A percentile compares a stretch with the other conserved stretches of the same genome.
These are phyloP conservation scores for Hyphochytrium catenoides DNA, from an alignment of 352 stramenopile genomes.

Conservation along the genomic window DNA sequence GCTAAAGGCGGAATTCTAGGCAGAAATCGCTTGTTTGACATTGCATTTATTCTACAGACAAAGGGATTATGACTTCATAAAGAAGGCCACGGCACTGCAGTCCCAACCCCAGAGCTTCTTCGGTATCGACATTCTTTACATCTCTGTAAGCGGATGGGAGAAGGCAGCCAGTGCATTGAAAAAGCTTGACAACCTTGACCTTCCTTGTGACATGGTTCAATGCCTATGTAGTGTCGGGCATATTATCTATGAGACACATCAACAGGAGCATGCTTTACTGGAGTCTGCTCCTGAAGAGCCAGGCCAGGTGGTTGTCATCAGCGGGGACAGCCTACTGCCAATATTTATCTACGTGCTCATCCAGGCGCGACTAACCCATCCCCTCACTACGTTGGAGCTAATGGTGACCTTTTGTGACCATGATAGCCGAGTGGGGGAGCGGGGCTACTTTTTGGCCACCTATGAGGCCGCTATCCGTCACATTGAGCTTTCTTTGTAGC, in stretches of 20 bases:
- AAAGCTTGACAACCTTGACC: slow-evolving; percentile 46
- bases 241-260: slow-evolving; percentile 39
- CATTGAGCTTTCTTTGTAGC: too few relatives aligned
- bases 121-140: slow-evolving; percentile 40
- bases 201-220: slow-evolving; percentile 53
- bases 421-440: slow-evolving; percentile 51
- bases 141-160: slow-evolving; percentile 42
- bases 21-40: too few relatives aligned
- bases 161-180: slow-evolving; percentile 39
- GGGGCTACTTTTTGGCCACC: slow-evolving; percentile 59
- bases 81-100: slow-evolving; percentile 28
- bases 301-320: slow-evolving; percentile 13
- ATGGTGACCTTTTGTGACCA: slow-evolving; percentile 52
- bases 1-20: too few relatives aligned
- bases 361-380: slow-evolving; percentile 34
- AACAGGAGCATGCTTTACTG: slow-evolving; percentile 21
- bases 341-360: slow-evolving; percentile 72
- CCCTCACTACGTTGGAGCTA: slow-evolving; percentile 49
- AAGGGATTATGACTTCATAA: slow-evolving; percentile 46
- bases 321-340: slow-evolving; percentile 51
- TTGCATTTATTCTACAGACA: too few relatives aligned
- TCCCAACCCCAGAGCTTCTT: slow-evolving; percentile 53
- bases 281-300: slow-evolving; percentile 3
- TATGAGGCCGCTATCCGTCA: too few relatives aligned
- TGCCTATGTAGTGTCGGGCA: slow-evolving; percentile 40